These are phyloP conservation scores for Phytophthora podocarpi DNA, from an alignment of 352 stramenopile species.

Conservation along the genomic window DNA sequence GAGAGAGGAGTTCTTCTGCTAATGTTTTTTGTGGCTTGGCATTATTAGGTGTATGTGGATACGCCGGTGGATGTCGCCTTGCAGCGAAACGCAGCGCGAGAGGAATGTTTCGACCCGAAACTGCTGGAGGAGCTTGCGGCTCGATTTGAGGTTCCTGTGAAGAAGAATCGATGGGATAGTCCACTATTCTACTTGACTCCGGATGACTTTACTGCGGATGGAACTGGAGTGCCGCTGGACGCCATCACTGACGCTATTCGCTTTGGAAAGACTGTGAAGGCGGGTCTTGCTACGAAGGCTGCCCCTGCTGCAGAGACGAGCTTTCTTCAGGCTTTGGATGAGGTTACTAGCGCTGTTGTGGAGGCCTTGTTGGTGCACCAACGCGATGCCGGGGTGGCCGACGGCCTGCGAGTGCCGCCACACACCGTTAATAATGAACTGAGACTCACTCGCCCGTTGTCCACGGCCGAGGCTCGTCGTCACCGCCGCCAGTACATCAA, in stretches of 20 bases:
- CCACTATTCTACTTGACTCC: slow-evolving; percentile 82
- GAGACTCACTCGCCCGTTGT: slow-evolving; percentile 54
- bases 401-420: slow-evolving; percentile 47
- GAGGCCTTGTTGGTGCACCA: slow-evolving; percentile 67
- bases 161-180: slow-evolving; percentile 95
- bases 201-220: slow-evolving; percentile 40
- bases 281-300: slow-evolving; percentile 67
- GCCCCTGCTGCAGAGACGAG: slow-evolving; percentile 65
- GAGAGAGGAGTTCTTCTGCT: neutral
- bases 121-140: slow-evolving; percentile 85
- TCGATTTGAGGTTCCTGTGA: slow-evolving; percentile 91
- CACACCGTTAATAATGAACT: slow-evolving; percentile 41
- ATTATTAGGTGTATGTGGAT: slow-evolving; percentile 76
- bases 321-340: slow-evolving; percentile 77
- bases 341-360: slow-evolving; percentile 57
- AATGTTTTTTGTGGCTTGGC: neutral
- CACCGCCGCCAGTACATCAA: slow-evolving; percentile 86
- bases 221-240: slow-evolving; percentile 43
- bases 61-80: slow-evolving; percentile 64
- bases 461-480: slow-evolving; percentile 62
- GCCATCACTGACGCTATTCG: slow-evolving; percentile 61
- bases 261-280: slow-evolving; percentile 71
- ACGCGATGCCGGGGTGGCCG: slow-evolving; percentile 62
- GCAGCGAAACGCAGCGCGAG: slow-evolving; percentile 51
- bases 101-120: slow-evolving; percentile 48